Percentiles rank a stretch among this genome's conserved stretches.
These are phyloP conservation scores for Neonectria sp. DNA, from an alignment of 2,329 filamentous ascomycete species.

Conservation along the genomic window DNA sequence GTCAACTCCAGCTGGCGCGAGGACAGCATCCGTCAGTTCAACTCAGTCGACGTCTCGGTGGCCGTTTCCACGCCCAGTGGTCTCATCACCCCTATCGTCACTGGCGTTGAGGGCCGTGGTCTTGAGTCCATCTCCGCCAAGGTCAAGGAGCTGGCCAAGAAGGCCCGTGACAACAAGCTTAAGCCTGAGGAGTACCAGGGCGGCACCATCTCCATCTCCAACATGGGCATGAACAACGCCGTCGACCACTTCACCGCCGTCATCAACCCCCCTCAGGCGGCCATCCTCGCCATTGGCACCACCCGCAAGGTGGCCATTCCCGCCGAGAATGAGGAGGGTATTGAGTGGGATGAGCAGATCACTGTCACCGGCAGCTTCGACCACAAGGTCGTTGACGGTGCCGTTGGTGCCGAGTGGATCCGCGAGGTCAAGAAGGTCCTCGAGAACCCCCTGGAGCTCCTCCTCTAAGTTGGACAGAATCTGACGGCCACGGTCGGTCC, in stretches of 20 bases:
- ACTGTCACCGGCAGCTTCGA: constrained; percentile 96
- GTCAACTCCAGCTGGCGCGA: constrained; percentile 97
- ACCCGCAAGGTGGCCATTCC: constrained; percentile 96
- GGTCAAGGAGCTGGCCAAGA: constrained; percentile 98
- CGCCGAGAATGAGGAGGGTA: constrained; percentile 86
- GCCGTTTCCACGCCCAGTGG: constrained; percentile 94
- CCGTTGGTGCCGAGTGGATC: constrained; percentile 97
- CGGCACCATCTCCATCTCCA: constrained; percentile 98
- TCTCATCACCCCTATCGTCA: constrained; percentile 98
- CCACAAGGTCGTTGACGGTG: constrained; percentile 98
- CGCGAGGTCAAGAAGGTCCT: constrained; percentile 96
- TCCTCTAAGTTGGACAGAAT: constrained; percentile 74
- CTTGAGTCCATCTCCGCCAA: constrained; percentile 89
- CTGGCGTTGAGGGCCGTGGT: constrained; percentile 87
- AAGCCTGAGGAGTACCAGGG: constrained; percentile 99
- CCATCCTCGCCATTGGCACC: constrained; percentile 94
- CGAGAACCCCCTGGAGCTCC: constrained; percentile 95
- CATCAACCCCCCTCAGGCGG: constrained; percentile 98
- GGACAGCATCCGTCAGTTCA: constrained; percentile 93
- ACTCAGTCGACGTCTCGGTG: constrained; percentile 93
- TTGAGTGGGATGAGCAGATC: constrained; percentile 98
- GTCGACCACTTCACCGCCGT: constrained; percentile 98
- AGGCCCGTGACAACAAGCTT: constrained; percentile 95
- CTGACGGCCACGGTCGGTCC: constrained; percentile 23
- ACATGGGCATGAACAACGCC: constrained; percentile 99